Conservation (phyloP, 2,329 filamentous ascomycete genomes). For the Penicillium fuscoglaucum region DNA sequence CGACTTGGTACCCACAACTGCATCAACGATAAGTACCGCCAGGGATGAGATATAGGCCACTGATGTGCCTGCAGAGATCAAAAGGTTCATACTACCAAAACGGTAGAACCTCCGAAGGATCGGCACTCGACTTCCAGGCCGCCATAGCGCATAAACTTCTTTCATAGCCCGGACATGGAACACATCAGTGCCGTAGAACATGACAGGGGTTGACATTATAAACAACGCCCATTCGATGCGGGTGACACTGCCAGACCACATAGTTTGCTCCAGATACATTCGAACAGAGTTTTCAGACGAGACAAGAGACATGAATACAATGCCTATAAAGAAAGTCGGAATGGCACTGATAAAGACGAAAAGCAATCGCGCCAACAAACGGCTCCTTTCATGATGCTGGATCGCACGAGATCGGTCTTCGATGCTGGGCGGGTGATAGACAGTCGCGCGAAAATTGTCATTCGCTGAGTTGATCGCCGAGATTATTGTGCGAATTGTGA, state of each 20-base stretch:
- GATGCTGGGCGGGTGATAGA: constrained; percentile 78
- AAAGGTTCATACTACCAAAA: constrained; percentile 96
- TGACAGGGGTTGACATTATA: constrained; percentile 79
- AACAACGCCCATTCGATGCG: constrained; percentile 78
- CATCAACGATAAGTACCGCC: constrained; percentile 68
- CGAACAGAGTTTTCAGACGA: constrained; percentile 58
- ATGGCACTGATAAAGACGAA: constrained; percentile 70
- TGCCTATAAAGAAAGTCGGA: constrained; percentile 82
- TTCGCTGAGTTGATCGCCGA: constrained; percentile 66
- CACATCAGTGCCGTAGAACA: constrained; percentile 80
- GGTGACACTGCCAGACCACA: constrained; percentile 68
- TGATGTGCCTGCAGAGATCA: constrained; percentile 83
- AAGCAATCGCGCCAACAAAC: constrained; percentile 68
- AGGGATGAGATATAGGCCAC: constrained; percentile 86
- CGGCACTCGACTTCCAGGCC: constrained; percentile 69
- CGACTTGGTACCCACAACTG: constrained; percentile 38
- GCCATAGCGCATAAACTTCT: constrained; percentile 76
- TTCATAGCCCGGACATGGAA: constrained; percentile 80
- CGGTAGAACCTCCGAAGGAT: constrained; percentile 75
- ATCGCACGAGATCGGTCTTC: constrained; percentile 78
- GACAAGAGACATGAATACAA: constrained; percentile 87
- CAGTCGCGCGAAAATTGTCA: constrained; percentile 62
- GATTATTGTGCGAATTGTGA: constrained; percentile 77
- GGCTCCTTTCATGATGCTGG: constrained; percentile 66
- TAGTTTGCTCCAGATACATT: constrained; percentile 67